Evolutionary conservation across 2,329 filamentous ascomycete genomes (phyloP), one percentile per base, ranked within the genome.

Genomic region (Dryadomyces quercivorus): DNA sequence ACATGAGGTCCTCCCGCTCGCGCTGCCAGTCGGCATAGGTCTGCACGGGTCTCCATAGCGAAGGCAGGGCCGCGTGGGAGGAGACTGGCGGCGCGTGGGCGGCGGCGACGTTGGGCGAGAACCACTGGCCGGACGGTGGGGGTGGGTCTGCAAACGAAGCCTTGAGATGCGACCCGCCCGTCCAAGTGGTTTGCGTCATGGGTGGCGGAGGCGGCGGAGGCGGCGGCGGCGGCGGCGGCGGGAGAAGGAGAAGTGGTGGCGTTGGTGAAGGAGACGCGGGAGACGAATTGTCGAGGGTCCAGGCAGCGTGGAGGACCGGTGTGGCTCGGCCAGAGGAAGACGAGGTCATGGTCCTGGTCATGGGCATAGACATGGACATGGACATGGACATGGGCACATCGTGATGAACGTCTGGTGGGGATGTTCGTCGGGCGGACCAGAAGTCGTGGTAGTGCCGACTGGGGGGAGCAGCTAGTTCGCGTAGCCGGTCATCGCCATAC

Each of bases 1-100:
- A 54, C n/a, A 36, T 36, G 20, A 36, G 26, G 20, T 38, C 49
- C n/a, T 44, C 50, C 26, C 44, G 20, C 50, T 55, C 50, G 38
- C 31, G 13, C 38, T 18, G 43, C 51, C 51, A 52, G 31, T 52
- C 22, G 50, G 10, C 26, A 36, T 45, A 45, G 50, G n/a, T 45
- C 18, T 44, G 42, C 1, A 21, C 20, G 22, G 50, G 50, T n/a
- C 40, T 9, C 2, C 21, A 26, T 16, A 13, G n/a, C 22, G 26
- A 31, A 8, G 26, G 26, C 26, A 31, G 8, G 4, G 26, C 26
- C 26, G 26, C 4, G 26, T 31, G 26, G 26, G 26, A 31, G 26
- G 26, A 31, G 26, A 31, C 26, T 5, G 26, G 26, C 26, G 26
- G 36, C 10, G 36, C 36, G 10, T 40, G 36, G 36, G 36, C 36